A percentile compares a stretch with the other conserved stretches of the same genome.
Conservation (phyloP, 345 rosid species). For the Syzygium jambos region DNA sequence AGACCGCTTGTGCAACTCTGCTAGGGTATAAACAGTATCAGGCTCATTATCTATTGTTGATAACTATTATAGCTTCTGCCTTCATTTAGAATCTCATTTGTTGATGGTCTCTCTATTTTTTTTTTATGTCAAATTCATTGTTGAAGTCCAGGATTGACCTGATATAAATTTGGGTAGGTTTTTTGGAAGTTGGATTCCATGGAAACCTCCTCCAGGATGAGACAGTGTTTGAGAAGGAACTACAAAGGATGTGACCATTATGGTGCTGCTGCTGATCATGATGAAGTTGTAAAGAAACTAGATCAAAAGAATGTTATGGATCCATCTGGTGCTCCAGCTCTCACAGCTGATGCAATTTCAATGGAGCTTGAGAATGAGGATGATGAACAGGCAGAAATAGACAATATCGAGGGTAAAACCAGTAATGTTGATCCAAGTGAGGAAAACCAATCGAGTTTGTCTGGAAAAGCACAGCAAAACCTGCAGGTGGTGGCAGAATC, state of each 20-base stretch:
- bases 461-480: constrained; percentile 42
- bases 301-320: constrained; percentile 36
- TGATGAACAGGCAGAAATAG: constrained; percentile 68
- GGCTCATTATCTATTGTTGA: background rate
- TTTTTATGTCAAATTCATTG: background rate
- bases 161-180: constrained; percentile 34
- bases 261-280: constrained; percentile 90
- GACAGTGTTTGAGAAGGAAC: constrained; percentile 73
- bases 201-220: constrained; percentile 98
- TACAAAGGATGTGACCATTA: constrained; percentile 79
- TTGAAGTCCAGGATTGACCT: background rate
- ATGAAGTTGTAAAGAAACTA: constrained; percentile 33
- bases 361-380: constrained; percentile 66
- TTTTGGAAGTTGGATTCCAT: constrained; percentile 95
- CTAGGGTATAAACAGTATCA: constrained; percentile 39
- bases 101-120: background rate
- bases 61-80: background rate
- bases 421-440: constrained; percentile 27
- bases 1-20: constrained; percentile 43
- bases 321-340: constrained; percentile 59
- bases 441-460: constrained; percentile 32
- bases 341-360: constrained; percentile 83
- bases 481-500: constrained; percentile 36
- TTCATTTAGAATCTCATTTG: background rate
- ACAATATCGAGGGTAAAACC: constrained; percentile 38